phyloP scores from a whole-genome alignment of 2,329 filamentous ascomycete species.

The Monilinia aucupariae region DNA sequence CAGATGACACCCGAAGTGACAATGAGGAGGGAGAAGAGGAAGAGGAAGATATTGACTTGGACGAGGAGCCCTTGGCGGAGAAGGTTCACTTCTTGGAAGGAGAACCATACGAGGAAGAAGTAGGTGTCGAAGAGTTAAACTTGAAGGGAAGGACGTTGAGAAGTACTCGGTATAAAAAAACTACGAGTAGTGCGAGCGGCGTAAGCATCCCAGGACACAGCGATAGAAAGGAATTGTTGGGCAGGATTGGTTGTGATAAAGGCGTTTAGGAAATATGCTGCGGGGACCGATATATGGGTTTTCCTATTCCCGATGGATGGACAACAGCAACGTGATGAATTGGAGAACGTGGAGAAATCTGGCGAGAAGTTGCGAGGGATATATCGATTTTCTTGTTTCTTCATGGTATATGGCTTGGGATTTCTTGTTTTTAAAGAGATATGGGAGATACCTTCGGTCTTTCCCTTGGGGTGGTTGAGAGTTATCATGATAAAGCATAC shows the following conservation, averaged over 20 bases:
- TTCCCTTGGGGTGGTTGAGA: background rate
- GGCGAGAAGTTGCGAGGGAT: background rate
- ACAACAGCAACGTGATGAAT: background rate
- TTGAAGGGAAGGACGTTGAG: constrained; percentile 45
- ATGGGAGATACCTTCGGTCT: background rate
- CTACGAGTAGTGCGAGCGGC: constrained; percentile 30
- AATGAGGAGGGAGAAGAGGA: constrained; percentile 61
- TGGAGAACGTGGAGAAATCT: background rate
- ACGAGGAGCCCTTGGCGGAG: constrained; percentile 21
- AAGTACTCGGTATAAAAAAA: constrained; percentile 30
- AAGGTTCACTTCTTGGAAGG: constrained; percentile 19
- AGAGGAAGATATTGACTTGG: constrained; percentile 32
- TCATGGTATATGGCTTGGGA: constrained; percentile 2
- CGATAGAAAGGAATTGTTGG: constrained; percentile 35
- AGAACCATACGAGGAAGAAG: constrained; percentile 63
- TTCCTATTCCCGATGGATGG: background rate
- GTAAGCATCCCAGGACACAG: constrained; percentile 34
- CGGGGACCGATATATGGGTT: background rate
- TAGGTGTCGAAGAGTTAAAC: constrained; percentile 66
- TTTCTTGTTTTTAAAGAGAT: constrained; percentile 11
- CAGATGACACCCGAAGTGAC: constrained; percentile 84
- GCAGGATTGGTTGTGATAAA: constrained; percentile 36
- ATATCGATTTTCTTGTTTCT: constrained; percentile 5
- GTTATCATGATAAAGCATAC: constrained; percentile 13
- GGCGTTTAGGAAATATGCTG: constrained; percentile 25